phyloP scores from a whole-genome alignment of 2,329 filamentous ascomycete species.

The Dothideomycetidae sp. region DNA sequence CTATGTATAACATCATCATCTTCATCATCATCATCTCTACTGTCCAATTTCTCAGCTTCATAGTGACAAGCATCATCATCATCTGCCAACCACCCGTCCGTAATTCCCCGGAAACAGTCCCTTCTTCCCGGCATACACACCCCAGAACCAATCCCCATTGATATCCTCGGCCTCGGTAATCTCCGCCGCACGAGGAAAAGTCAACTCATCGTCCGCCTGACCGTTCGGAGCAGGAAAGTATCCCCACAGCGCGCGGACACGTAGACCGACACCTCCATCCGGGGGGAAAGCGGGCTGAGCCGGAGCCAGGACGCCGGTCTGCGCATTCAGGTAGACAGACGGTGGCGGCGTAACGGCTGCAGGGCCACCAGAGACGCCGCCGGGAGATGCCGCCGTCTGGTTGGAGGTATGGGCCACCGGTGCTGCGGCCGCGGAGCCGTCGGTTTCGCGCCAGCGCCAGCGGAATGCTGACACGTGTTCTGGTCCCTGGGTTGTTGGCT shows the following conservation, averaged over 20 bases:
- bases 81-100: constrained; percentile 36
- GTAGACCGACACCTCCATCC: constrained; percentile 56
- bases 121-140: constrained; percentile 65
- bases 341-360: not conserved
- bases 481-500: not conserved
- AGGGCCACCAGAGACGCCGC: no score
- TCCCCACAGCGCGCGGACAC: constrained; percentile 54
- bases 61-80: no score
- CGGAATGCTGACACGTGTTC: constrained; percentile 7
- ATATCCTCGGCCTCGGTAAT: constrained; percentile 72
- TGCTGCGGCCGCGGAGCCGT: constrained; percentile 19
- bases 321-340: not conserved
- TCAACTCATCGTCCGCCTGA: constrained; percentile 52
- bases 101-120: constrained; percentile 73
- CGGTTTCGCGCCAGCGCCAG: constrained; percentile 25
- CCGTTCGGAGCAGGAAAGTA: constrained; percentile 56
- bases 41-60: no score
- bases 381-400: no score
- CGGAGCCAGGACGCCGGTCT: not conserved
- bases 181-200: constrained; percentile 73
- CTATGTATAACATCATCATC: no score
- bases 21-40: no score
- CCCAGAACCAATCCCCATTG: constrained; percentile 83
- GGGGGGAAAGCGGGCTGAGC: constrained; percentile 48
- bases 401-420: no score